Percentiles rank a stretch among this genome's conserved stretches.
Evolutionary conservation across 768 basidiomycete genomes (phyloP).

Genomic region (Pisolithus sp.): DNA sequence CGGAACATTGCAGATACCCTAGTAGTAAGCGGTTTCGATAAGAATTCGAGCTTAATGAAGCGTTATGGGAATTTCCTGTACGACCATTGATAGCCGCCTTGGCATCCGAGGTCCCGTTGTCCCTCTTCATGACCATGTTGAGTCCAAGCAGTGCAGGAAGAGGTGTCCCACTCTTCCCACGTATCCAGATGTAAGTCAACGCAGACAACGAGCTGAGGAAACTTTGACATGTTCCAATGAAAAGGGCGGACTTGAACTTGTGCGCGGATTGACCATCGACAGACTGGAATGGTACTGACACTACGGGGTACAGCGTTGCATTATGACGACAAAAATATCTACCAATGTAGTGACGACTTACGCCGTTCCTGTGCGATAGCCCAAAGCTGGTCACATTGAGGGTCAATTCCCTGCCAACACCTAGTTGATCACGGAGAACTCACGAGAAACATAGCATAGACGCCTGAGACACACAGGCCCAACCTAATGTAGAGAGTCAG

Average conservation of each 20-base stretch:
- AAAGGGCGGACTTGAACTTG: conserved; percentile 81
- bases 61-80: conserved; percentile 15
- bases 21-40: conserved; percentile 49
- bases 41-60: conserved; percentile 26
- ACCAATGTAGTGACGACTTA: conserved; percentile 31
- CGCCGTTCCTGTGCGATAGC: conserved; percentile 92
- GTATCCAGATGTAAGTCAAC: conserved; percentile 64
- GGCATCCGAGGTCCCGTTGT: conserved; percentile 19
- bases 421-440: conserved; percentile 22
- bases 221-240: conserved; percentile 83
- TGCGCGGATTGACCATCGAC: conserved; percentile 54
- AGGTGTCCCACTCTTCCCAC: conserved; percentile 48
- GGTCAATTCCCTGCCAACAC: conserved; percentile 1
- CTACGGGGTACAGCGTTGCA: conserved; percentile 30
- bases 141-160: conserved; percentile 60
- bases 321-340: background rate
- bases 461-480: conserved; percentile 72
- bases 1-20: conserved; percentile 75
- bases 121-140: conserved; percentile 18
- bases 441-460: conserved; percentile 91
- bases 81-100: conserved; percentile 36
- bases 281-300: conserved; percentile 78
- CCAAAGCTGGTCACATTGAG: conserved; percentile 54
- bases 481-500: conserved; percentile 38
- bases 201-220: conserved; percentile 71